Base-by-base conservation (phyloP, 495 filamentous ascomycete species). In the Hapsidospora chrysogenum region DNA sequence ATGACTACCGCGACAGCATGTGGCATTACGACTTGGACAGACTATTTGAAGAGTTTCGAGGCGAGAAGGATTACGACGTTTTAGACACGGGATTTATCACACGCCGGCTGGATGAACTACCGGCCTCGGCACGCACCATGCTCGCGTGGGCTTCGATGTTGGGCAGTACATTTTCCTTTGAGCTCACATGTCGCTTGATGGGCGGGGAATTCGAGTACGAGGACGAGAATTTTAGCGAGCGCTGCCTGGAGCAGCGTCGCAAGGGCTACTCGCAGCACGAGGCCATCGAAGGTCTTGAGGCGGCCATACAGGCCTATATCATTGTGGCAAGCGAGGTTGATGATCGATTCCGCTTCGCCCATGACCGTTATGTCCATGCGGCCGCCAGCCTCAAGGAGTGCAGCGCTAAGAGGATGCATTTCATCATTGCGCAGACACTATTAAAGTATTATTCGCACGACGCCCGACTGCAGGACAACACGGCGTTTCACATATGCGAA, bases 11-110 rank as follows among this genome's bases (percentile, higher is more conserved):
- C 42, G 66, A 75, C 28, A 75, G 71, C 15, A 60, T 58, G 26
- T 94, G 85, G 85, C 65, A 74, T n/a, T 94, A 75, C 49, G 76
- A 87, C 45, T 53, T 94, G 8, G 81, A 92, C 50, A 67, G 68
- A 35, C 73, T 92, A 1, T 92, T 92, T 44, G 72, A 72, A 14
- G 74, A 86, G 39, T 89, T 92, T 38, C 71, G 79, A 40, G 72
- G 76, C 13, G 74, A 77, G 36, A 66, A 74, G 19, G 78, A 83
- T 47, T 80, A 80, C 26, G 70, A 81, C 36, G 74, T 76, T n/a
- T 64, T 87, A 11, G 78, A 81, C 33, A 78, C 73, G 21, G 78
- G 76, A 23, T 92, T 92, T 46, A 76, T 92, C 36, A 69, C 74
- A 3, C 74, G 72, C 43, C 70, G 82, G 17, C 59, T 94, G 14